Base-by-base conservation (phyloP, 2,329 filamentous ascomycete species). In the Akanthomyces lecanii region DNA sequence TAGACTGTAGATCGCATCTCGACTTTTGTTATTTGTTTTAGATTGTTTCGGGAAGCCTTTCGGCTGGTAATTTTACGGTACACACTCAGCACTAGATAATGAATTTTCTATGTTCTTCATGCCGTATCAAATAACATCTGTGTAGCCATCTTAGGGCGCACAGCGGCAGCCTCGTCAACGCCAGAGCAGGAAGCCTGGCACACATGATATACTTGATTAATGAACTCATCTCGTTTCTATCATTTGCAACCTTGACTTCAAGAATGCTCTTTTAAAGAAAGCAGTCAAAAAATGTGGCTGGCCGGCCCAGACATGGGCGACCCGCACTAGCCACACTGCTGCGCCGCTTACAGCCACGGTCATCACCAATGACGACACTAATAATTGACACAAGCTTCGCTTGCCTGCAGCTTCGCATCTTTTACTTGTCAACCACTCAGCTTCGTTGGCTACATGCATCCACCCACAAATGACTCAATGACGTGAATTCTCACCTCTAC, bases 271-370 rank as follows among this genome's bases (percentile, higher is more conserved):
- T 21, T 21, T 21, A 33, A 1, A 33, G 30, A 33, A 33, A 36
- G 33, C 33, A 4, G 4, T 36, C 33, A 36, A 36, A 36, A 36
- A 1, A 11, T 36, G 33, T 36, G 1, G 8, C 7, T 11, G 10
- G 10, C 8, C 8, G 10, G 7, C 33, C 10, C 10, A 11, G 33
- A 36, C 47, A 48, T 28, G 5, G 47, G 8, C 45, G 21, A 30
- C 14, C 5, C 3, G 14, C 55, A 58, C 55, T 48, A 58, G 55
- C 55, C 55, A 58, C 55, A 58, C 11, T n/a, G n/a, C 44, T 38
- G 55, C 42, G 42, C 28, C 55, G 25, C 28, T 18, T 40, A n/a
- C n/a, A 45, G 56, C 56, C 56, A 59, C 56, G 12, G 21, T 5
- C n/a, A 50, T 59, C 38, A 40, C 38, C 47, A 23, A 51, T 51